Evolutionary conservation across 306 rosid genomes (phyloP).

Genomic region (Pterocarpus macrocarpus): DNA sequence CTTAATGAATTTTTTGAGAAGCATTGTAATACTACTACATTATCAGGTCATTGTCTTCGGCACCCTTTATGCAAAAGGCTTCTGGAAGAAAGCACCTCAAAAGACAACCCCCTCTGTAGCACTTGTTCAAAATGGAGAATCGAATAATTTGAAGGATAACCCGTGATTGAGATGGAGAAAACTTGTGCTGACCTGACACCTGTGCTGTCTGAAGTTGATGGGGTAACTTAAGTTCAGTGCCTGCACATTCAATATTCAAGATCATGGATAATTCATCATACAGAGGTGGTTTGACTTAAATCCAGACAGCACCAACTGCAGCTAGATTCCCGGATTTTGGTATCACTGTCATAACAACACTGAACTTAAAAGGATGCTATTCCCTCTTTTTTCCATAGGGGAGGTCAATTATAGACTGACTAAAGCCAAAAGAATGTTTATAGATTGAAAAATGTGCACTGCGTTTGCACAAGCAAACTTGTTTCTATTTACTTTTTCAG

Average conservation of each 20-base stretch:
- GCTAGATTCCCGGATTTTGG: conserved; percentile 34
- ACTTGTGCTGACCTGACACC: conserved; percentile 47
- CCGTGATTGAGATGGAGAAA: conserved; percentile 55
- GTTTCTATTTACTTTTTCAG: conserved; percentile 18
- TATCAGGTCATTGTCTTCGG: conserved; percentile 85
- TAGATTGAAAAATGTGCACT: conserved; percentile 37
- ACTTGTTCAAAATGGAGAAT: conserved; percentile 53
- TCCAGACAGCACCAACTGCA: conserved; percentile 42
- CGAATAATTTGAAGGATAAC: conserved; percentile 60
- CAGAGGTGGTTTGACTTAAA: conserved; percentile 36
- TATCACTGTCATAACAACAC: conserved; percentile 30
- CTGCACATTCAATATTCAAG: conserved; percentile 49
- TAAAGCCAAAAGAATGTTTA: conserved; percentile 42
- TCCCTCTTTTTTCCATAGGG: conserved; percentile 37
- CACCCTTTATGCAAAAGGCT: conserved; percentile 77
- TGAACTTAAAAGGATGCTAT: conserved; percentile 33
- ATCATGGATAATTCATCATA: conserved; percentile 28
- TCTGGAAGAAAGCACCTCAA: conserved; percentile 68
- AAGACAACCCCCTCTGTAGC: conserved; percentile 55
- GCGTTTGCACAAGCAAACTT: conserved; percentile 41
- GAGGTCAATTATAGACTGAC: conserved; percentile 44
- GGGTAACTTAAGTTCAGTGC: conserved; percentile 57
- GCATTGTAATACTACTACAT: conserved; percentile 29
- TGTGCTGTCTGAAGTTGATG: conserved; percentile 52
- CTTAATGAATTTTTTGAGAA: conserved; percentile 6